phyloP scores from a whole-genome alignment of 257 asterid genomes.

The Rauvolfia tetraphylla region DNA sequence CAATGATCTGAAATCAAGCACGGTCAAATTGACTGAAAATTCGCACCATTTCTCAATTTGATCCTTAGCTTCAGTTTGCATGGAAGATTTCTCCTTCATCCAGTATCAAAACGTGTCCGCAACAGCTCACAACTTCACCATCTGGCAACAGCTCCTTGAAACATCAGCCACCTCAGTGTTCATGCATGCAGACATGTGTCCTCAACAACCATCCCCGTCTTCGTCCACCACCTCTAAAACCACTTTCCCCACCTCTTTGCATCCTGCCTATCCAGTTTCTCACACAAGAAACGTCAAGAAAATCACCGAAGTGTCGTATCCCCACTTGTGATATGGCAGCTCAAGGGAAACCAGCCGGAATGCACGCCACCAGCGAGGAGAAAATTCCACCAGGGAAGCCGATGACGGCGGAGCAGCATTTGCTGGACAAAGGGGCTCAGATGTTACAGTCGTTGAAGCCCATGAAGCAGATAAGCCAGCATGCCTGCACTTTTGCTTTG shows the following conservation, averaged over 20 bases:
- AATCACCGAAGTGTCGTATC: not conserved
- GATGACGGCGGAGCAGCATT: constrained; percentile 43
- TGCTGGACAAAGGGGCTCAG: constrained; percentile 52
- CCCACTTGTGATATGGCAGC: not conserved
- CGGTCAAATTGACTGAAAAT: too few relatives aligned
- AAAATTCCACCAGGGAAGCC: constrained; percentile 53
- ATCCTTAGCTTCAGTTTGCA: too few relatives aligned
- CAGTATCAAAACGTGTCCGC: not conserved
- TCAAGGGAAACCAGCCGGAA: not conserved
- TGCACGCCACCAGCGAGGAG: not conserved
- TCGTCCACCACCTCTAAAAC: not conserved
- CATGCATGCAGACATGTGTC: not conserved
- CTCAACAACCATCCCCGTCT: not conserved
- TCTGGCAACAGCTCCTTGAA: not conserved
- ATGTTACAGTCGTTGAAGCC: constrained; percentile 58
- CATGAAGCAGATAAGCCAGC: constrained; percentile 50
- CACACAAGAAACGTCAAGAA: not conserved
- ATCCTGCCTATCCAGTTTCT: not conserved
- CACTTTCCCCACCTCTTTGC: not conserved
- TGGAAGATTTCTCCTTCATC: too few relatives aligned
- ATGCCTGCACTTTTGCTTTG: constrained; percentile 58
- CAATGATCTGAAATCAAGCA: too few relatives aligned
- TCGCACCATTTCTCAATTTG: too few relatives aligned
- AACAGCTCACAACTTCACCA: not conserved
- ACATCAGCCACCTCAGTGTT: not conserved